Base-by-base conservation (phyloP, 2,329 filamentous ascomycete species). In the Fusarium piperis region DNA sequence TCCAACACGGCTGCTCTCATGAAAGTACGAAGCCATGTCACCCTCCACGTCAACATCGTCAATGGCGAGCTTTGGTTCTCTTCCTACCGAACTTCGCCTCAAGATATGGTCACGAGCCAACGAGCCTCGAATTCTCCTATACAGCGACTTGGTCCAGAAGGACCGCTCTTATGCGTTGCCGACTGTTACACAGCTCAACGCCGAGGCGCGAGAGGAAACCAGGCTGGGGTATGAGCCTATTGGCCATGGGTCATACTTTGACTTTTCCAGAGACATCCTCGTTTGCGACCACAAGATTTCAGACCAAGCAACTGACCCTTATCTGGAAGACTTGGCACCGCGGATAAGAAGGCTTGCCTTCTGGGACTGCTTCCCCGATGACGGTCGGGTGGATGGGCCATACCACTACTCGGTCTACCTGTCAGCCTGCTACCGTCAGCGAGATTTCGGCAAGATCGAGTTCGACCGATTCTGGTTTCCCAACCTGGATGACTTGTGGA, bases 361-460 rank as follows among this genome's bases (percentile, higher is more conserved):
- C 52, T 83, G 81, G 81, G 81, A 83, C 67, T 83, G 81, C 66
- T 80, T 81, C 62, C 81, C 80, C 2, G 81, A 83, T 63, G 81
- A 83, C 46, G 78, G 77, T 6, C 76, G 77, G 39, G 78, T 82
- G 23, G 79, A 81, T 46, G 74, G 76, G 4, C 79, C 78, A 10
- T 73, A 75, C 23, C 78, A 75, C 39, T 82, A 82, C 67, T 79
- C 79, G 16, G 72, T 77, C n/a, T 82, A 81, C 59, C 73, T 83
- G 18, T 76, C 78, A 4, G 73, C 74, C 20, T 79, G 76, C 52
- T 81, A 80, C 61, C 76, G 79, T 4, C 74, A 78, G 48, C 73
- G 73, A 38, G 63, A 76, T 39, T 75, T 76, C 65, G 77, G 79
- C 58, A 77, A 77, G 63, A 78, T 82, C 36, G 79, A 80, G 41